A percentile compares a stretch with the other conserved stretches of the same genome.
Conservation (phyloP, 2,329 filamentous ascomycete genomes). For the Aspergillus fischeri region DNA sequence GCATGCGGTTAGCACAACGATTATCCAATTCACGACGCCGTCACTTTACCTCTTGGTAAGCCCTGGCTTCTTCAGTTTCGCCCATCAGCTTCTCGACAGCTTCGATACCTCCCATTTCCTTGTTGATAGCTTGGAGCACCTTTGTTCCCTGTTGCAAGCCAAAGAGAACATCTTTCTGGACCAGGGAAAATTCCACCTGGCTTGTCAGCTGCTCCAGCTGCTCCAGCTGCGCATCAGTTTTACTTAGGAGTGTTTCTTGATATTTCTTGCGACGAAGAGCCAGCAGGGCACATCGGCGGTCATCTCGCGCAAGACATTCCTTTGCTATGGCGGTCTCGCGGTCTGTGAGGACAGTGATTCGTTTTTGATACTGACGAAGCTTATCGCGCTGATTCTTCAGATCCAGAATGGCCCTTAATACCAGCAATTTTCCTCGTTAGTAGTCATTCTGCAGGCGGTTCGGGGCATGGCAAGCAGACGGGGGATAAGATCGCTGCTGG, state of each 20-base stretch:
- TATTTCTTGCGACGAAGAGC: conserved; percentile 94
- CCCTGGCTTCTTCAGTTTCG: conserved; percentile 82
- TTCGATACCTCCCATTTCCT: conserved; percentile 92
- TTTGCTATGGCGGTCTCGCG: conserved; percentile 83
- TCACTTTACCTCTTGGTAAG: conserved; percentile 73
- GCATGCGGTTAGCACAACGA: not conserved
- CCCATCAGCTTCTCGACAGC: conserved; percentile 93
- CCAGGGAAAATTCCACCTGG: conserved; percentile 90
- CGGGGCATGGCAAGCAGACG: not conserved
- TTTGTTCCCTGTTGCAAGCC: conserved; percentile 87
- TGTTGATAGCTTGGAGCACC: conserved; percentile 85
- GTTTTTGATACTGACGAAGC: conserved; percentile 91
- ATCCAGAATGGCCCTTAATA: conserved; percentile 81
- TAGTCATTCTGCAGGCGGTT: not conserved
- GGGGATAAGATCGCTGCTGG: conserved; percentile 8
- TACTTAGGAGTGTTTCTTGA: conserved; percentile 81
- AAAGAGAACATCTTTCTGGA: conserved; percentile 94
- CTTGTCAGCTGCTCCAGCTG: conserved; percentile 85
- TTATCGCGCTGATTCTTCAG: conserved; percentile 97
- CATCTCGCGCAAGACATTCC: conserved; percentile 72
- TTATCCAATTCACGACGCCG: not conserved
- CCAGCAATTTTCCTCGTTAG: not conserved
- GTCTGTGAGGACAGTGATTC: conserved; percentile 78
- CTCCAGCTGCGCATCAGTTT: conserved; percentile 90
- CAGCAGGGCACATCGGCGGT: conserved; percentile 77